These are phyloP conservation scores for Exophiala viscosa DNA, from an alignment of 2,329 filamentous ascomycete genomes.

Conservation along the genomic window DNA sequence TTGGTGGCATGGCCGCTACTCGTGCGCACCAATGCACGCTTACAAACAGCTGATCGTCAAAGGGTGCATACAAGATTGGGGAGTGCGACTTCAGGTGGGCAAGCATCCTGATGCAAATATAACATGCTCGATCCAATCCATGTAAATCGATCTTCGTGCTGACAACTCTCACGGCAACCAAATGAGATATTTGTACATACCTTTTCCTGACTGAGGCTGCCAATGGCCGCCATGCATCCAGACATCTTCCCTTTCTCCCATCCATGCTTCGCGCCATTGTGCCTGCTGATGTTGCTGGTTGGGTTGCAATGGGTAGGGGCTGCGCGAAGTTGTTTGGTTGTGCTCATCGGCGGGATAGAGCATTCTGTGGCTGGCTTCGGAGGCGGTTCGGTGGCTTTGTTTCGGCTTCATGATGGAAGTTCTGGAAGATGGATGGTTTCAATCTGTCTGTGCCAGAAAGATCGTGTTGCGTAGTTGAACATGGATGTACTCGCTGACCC, in stretches of 20 bases:
- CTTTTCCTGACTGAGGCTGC: slow-evolving; percentile 2
- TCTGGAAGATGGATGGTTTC: background rate
- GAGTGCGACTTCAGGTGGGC: background rate
- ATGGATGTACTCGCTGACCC: too few relatives aligned
- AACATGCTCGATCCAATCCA: background rate
- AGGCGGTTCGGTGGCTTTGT: background rate
- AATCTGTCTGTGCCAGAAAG: too few relatives aligned
- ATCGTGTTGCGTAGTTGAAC: too few relatives aligned
- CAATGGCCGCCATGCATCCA: background rate
- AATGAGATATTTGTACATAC: background rate
- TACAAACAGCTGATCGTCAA: slow-evolving; percentile 13
- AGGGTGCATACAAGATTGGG: slow-evolving; percentile 9
- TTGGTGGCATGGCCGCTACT: slow-evolving; percentile 12
- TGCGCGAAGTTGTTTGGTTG: background rate
- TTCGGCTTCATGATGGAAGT: slow-evolving; percentile 1
- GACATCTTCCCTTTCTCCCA: background rate
- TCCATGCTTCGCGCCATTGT: background rate
- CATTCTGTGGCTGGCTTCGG: background rate
- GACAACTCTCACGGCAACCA: too few relatives aligned
- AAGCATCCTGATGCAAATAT: background rate
- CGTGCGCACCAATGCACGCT: slow-evolving; percentile 8
- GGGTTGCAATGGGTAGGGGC: background rate
- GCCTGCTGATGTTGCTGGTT: background rate
- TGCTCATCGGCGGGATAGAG: background rate
- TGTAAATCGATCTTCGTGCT: too few relatives aligned